Base-by-base conservation (phyloP, 1,284 basidiomycete genomes). In the Heterobasidion parviporum region DNA sequence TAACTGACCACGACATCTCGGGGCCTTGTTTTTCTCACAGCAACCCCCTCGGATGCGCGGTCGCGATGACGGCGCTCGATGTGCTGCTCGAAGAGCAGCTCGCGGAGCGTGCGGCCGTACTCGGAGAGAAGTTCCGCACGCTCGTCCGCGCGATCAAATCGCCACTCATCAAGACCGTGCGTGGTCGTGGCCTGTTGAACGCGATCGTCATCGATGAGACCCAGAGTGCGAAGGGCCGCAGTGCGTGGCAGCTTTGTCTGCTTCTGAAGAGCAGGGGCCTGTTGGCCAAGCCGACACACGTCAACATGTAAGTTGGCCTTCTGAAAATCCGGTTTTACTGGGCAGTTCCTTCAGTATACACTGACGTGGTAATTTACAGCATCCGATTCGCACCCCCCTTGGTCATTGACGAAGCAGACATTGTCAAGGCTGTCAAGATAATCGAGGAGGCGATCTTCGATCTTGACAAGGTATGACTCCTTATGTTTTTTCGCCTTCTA, bases 381-480 rank as follows among this genome's bases (percentile, higher is more conserved):
- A 93, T 99, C 63, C 91, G 96, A 36, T 94, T 99, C 65, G 92
- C 96, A 1, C 96, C 96, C 2, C 96, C 96, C 1, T 74, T 99
- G 48, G 93, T 98, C 56, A 98, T 99, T 60, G 77, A 81, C 18
- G 92, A 98, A 66, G 84, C 82, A 44, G 93, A 98, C 60, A 68
- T 98, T 56, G 74, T 78, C 68, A 84, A 82, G 70, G 88, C 87
- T 15, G 77, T 98, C 14, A 70, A 74, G 56, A 84, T 92, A 57
- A 94, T 99, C 65, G 81, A 79, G 47, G 79, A 90, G 63, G 86
- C 85, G 44, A 74, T 98, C 51, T 68, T 74, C 16, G 93, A 97
- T 67, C 78, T 98, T 52, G 96, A 98, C 70, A 76, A 75, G 70
- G 89, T 91, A 52, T 41, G 34, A 55, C 51, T 43, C 26, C 35